Evolutionary conservation across 306 rosid species (phyloP), one percentile per base, ranked within the genome.

Genomic region (Leucaena leucocephala): DNA sequence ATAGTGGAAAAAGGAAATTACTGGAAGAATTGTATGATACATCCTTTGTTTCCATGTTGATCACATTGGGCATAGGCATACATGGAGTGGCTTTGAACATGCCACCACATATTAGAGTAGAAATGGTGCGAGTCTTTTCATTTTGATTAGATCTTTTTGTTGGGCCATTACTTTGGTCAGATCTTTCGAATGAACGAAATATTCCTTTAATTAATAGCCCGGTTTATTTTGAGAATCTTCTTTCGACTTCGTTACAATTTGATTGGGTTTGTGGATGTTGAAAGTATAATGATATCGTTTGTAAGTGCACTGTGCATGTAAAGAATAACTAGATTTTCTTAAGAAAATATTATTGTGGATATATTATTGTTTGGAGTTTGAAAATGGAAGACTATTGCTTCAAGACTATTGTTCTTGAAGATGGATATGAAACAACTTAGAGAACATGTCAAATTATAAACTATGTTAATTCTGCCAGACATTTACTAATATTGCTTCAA

Each of bases 291-390:
- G 52, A 68, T 78, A 67, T 68, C 83, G 81, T 36, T 44, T 38
- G 19, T 72, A 61, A 7, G 71, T 79, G 65, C 62, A 36, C 71
- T 42, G 57, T 61, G 62, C 35, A 61, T 81, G 13, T 52, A 39
- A 82, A 45, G 68, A 38, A 16, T n/a, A 68, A 19, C 68, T 19
- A 58, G 34, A 80, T 76, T 57, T 38, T 70, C 72, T 43, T 35
- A 57, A 55, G 76, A 65, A 68, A 22, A 63, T 74, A 40, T 77
- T 78, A 73, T 57, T n/a, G 64, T 76, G 38, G 71, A 36, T 78
- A 52, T 72, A 66, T 13, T 54, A 36, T 72, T 66, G 61, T 58
- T 79, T 61, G 66, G 54, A 19, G 67, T 72, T 52, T 76, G 65
- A 52, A 79, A 76, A 71, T 40, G 70, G 22, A 69, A 38, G 33